Percentiles rank a stretch among this genome's conserved stretches.
These are phyloP conservation scores for Zygoascus bituminiphila DNA, from an alignment of 805 yeast genomes.

Conservation along the genomic window DNA sequence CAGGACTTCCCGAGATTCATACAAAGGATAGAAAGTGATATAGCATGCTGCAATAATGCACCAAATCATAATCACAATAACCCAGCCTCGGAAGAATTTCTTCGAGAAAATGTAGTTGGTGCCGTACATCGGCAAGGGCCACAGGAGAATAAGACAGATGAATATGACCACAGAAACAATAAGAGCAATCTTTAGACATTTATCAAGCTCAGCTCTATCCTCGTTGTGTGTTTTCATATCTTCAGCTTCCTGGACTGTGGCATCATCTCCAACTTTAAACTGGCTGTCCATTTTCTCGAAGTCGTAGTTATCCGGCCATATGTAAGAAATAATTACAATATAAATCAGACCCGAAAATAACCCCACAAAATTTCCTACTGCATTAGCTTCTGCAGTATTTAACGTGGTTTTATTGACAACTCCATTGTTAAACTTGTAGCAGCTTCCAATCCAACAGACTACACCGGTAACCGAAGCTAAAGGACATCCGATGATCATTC, in stretches of 20 bases:
- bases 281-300: conserved; percentile 3
- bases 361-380: conserved; percentile 27
- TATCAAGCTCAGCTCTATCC: conserved; percentile 4
- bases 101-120: conserved; percentile 58
- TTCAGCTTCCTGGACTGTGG: conserved; percentile 4
- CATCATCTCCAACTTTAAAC: conserved; percentile 9
- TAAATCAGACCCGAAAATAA: conserved; percentile 21
- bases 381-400: conserved; percentile 19
- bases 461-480: conserved; percentile 65
- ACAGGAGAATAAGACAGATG: conserved; percentile 12
- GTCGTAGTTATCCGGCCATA: conserved; percentile 25
- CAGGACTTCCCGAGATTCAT: conserved; percentile 6
- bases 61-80: conserved; percentile 28
- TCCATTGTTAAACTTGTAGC: conserved; percentile 23
- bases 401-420: conserved; percentile 25
- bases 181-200: conserved; percentile 6
- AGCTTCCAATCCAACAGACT: conserved; percentile 44
- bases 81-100: conserved; percentile 72
- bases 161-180: conserved; percentile 4
- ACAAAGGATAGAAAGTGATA: conserved; percentile 7
- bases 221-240: conserved; percentile 2
- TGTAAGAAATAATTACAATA: conserved; percentile 10
- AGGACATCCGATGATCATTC: conserved; percentile 54
- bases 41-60: conserved; percentile 5
- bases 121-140: conserved; percentile 63